phyloP scores from a whole-genome alignment of 495 filamentous ascomycete species.

The Aspergillus avenaceus region DNA sequence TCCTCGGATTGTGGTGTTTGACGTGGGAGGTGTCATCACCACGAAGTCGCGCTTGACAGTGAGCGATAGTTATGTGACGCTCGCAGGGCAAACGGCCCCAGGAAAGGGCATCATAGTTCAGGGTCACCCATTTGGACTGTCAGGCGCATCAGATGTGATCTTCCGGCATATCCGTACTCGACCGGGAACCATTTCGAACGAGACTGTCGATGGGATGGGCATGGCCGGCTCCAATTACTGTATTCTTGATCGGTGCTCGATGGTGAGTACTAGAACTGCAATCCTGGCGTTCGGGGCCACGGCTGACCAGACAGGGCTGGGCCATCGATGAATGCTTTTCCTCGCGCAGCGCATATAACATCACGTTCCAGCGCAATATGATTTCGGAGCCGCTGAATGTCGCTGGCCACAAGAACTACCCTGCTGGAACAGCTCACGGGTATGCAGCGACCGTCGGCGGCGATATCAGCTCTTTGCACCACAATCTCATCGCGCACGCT shows the following conservation, averaged over 20 bases:
- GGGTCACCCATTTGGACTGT: constrained; percentile 6
- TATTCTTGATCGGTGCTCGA: constrained; percentile 8
- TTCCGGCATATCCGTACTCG: constrained; percentile 2
- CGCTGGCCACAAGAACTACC: constrained; percentile 9
- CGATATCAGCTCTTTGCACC: constrained; percentile 4
- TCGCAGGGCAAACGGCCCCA: constrained; percentile 8
- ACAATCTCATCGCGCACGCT: constrained; percentile 9
- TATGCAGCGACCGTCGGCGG: constrained; percentile 11
- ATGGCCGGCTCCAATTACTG: constrained; percentile 10
- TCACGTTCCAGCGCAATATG: constrained; percentile 10
- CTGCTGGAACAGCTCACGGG: constrained; percentile 6
- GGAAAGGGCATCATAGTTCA: constrained; percentile 6
- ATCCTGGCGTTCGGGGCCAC: background rate
- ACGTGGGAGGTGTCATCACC: constrained; percentile 7
- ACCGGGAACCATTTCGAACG: background rate
- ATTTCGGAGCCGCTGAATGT: constrained; percentile 11
- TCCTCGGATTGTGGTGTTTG: constrained; percentile 7
- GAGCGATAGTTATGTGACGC: constrained; percentile 2
- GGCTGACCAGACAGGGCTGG: background rate
- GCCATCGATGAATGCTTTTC: constrained; percentile 7
- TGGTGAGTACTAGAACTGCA: background rate
- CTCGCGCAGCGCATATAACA: constrained; percentile 4
- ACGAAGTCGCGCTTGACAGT: background rate
- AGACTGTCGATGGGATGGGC: constrained; percentile 5
- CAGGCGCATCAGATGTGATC: constrained; percentile 9